Percentiles rank a stretch among this genome's conserved stretches.
These are phyloP conservation scores for Monosporascus cannonballus DNA, from an alignment of 2,329 filamentous ascomycete genomes.

Conservation along the genomic window DNA sequence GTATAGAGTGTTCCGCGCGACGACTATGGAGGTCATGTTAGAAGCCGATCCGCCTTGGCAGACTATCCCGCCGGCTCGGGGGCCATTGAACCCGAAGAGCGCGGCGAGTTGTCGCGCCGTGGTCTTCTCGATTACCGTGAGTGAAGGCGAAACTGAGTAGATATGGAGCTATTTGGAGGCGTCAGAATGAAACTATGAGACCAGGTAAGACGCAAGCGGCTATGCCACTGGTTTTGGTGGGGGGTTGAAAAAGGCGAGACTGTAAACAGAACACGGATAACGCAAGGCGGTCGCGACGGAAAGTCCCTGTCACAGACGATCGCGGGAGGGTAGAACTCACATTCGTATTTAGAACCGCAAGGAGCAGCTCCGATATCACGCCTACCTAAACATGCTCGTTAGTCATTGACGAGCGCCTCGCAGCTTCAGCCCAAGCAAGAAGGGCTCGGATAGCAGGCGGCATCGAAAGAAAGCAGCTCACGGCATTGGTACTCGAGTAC, in stretches of 20 bases:
- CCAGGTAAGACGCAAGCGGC: too few relatives aligned
- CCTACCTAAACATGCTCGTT: constrained; percentile 51
- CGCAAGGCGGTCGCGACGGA: background rate
- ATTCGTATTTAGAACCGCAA: constrained; percentile 88
- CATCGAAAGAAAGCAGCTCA: constrained; percentile 30
- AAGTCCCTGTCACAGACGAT: background rate
- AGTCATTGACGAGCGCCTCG: background rate
- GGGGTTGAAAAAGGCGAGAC: background rate
- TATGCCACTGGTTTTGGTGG: too few relatives aligned
- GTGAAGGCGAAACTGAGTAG: constrained; percentile 84
- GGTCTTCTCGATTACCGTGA: constrained; percentile 82
- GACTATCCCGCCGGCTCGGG: constrained; percentile 55
- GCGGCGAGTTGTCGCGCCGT: constrained; percentile 67
- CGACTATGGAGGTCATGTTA: constrained; percentile 64
- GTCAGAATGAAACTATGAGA: too few relatives aligned
- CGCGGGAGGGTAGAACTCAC: constrained; percentile 34
- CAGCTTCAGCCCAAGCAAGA: background rate
- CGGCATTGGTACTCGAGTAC: constrained; percentile 83
- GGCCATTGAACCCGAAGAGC: constrained; percentile 69
- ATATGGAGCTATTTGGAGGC: constrained; percentile 61
- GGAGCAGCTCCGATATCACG: constrained; percentile 75
- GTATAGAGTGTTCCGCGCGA: constrained; percentile 78
- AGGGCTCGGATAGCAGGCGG: too few relatives aligned
- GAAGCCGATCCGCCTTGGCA: constrained; percentile 63
- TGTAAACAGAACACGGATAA: background rate